A percentile compares a stretch with the other conserved stretches of the same genome.
Evolutionary conservation across 257 asterid genomes (phyloP).

Genomic region (Verbascum thapsus): DNA sequence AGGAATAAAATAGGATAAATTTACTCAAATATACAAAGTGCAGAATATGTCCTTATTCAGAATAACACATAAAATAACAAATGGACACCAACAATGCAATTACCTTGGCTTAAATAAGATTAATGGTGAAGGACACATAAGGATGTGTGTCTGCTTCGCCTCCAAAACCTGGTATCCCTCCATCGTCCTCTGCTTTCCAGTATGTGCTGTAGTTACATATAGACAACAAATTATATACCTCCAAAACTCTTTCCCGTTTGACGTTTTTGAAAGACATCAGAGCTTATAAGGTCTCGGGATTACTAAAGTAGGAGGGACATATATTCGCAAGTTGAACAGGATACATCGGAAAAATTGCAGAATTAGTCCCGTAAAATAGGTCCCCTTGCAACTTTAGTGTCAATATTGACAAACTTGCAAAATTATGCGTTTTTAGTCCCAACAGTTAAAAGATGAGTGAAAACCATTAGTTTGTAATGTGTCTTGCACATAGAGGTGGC

Average conservation of each 20-base stretch:
- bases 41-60: slow-evolving; percentile 36
- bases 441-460: no score
- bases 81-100: slow-evolving; percentile 36
- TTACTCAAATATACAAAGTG: slow-evolving; percentile 46
- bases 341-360: no score
- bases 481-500: no score
- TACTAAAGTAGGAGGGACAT: slow-evolving; percentile 24
- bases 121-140: slow-evolving; percentile 84
- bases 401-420: no score
- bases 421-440: no score
- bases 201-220: slow-evolving; percentile 55
- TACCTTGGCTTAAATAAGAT: slow-evolving; percentile 59
- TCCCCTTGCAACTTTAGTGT: no score
- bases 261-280: slow-evolving; percentile 11
- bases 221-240: slow-evolving; percentile 26
- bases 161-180: slow-evolving; percentile 64
- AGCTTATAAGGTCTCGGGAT: slow-evolving; percentile 25
- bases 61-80: slow-evolving; percentile 27
- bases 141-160: slow-evolving; percentile 78
- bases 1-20: slow-evolving; percentile 30
- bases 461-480: no score
- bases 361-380: no score
- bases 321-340: slow-evolving; percentile 4
- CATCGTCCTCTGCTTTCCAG: slow-evolving; percentile 90
- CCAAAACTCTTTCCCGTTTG: slow-evolving; percentile 16